Conservation (phyloP, 1,139 yeast genomes). For the Eremothecium coryli region DNA sequence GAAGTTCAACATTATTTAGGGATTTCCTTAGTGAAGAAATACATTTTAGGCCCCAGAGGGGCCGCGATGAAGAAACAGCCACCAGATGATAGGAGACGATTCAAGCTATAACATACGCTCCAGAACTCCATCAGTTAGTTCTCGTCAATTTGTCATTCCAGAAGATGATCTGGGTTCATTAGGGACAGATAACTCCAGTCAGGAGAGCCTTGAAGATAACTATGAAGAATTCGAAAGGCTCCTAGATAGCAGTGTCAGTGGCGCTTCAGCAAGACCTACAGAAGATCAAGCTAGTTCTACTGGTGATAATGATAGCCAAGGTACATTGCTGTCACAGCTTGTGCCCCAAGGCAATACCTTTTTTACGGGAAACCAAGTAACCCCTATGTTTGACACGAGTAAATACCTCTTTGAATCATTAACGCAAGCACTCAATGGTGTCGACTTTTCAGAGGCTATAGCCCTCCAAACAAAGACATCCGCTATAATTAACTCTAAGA, state of each 20-base stretch:
- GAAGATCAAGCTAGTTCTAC: neutral
- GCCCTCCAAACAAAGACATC: slow-evolving; percentile 29
- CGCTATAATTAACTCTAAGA: slow-evolving; percentile 26
- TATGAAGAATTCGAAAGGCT: slow-evolving; percentile 4
- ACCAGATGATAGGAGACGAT: slow-evolving; percentile 2
- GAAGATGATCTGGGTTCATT: slow-evolving; percentile 2
- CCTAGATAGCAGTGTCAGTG: slow-evolving; percentile 3
- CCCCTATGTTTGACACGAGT: slow-evolving; percentile 27
- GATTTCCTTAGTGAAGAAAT: too few species aligned
- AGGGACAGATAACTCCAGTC: slow-evolving; percentile 2
- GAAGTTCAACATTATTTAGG: too few species aligned
- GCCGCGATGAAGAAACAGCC: too few species aligned
- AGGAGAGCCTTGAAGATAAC: slow-evolving; percentile 1
- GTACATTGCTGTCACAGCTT: slow-evolving; percentile 13
- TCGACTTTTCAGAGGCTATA: slow-evolving; percentile 27
- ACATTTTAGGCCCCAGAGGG: too few species aligned
- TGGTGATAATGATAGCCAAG: slow-evolving; percentile 10
- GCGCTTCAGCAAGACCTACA: slow-evolving; percentile 1
- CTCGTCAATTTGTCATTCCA: slow-evolving; percentile 26
- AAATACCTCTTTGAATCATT: slow-evolving; percentile 26
- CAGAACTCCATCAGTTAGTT: slow-evolving; percentile 23
- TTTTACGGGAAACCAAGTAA: slow-evolving; percentile 19
- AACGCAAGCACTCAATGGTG: slow-evolving; percentile 22
- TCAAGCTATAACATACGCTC: slow-evolving; percentile 9
- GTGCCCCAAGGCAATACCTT: slow-evolving; percentile 15